Conservation (phyloP, 2,329 filamentous ascomycete species). For the Clarireedia hainanense region DNA sequence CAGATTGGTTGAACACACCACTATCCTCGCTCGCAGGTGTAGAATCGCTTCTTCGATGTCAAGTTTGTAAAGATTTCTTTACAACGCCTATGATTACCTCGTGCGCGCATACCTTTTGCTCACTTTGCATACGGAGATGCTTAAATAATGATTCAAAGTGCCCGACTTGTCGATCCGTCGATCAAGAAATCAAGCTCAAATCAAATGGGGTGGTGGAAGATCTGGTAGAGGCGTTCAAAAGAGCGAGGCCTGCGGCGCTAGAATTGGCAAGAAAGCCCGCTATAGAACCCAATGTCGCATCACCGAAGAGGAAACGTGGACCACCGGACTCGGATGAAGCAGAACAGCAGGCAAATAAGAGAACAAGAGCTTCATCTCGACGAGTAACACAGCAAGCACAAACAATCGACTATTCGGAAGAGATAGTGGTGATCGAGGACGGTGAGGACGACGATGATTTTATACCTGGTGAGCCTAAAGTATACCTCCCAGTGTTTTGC, state of each 20-base stretch:
- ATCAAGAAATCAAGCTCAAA: slow-evolving; percentile 78
- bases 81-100: slow-evolving; percentile 90
- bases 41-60: slow-evolving; percentile 82
- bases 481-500: not conserved
- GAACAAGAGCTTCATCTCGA: slow-evolving; percentile 43
- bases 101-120: slow-evolving; percentile 95
- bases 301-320: slow-evolving; percentile 46
- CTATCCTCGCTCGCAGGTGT: slow-evolving; percentile 60
- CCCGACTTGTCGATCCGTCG: slow-evolving; percentile 68
- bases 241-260: slow-evolving; percentile 54
- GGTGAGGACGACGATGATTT: slow-evolving; percentile 24
- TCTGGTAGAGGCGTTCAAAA: slow-evolving; percentile 69
- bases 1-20: slow-evolving; percentile 72
- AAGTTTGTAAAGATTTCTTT: slow-evolving; percentile 98
- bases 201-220: slow-evolving; percentile 83
- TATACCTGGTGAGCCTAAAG: slow-evolving; percentile 21
- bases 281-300: slow-evolving; percentile 13
- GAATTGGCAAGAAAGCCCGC: slow-evolving; percentile 50
- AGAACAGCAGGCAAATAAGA: slow-evolving; percentile 36
- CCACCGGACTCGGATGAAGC: slow-evolving; percentile 21
- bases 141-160: slow-evolving; percentile 80
- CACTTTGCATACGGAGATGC: slow-evolving; percentile 83
- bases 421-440: slow-evolving; percentile 28
- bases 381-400: slow-evolving; percentile 32
- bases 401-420: slow-evolving; percentile 31